Base-by-base conservation (phyloP, 2,329 filamentous ascomycete species). In the Colletotrichum spinosum region DNA sequence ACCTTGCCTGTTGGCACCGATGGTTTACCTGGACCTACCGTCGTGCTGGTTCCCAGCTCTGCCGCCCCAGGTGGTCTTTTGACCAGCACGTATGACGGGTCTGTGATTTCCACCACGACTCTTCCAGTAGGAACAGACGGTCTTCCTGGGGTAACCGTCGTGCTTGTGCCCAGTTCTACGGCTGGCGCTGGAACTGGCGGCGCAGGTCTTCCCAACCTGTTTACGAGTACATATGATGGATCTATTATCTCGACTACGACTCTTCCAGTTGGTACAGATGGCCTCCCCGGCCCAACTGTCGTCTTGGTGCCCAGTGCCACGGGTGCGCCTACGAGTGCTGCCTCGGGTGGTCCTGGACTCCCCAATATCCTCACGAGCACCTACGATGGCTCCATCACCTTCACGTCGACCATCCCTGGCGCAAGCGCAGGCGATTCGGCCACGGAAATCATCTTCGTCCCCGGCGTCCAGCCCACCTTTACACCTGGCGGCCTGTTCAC, bases 181-280 rank as follows among this genome's bases (percentile, higher is more conserved):
- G 51, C 8, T 33, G 13, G 25, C 25, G 25, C 25, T 41, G 17
- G 17, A 0, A 9, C 38, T 41, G 15, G 12, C 12, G 25, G 2
- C 12, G 41, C n/a, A 25, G 38, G 11, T 58, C n/a, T 37, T 53
- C 6, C 8, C 1, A 34, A 35, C 15, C 34, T 56, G 4, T 39
- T 56, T n/a, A 60, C 52, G 4, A 61, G 58, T 33, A 61, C 58
- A 2, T 61, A 61, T 25, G 58, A 41, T 9, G 51, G 58, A 11
- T 61, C 58, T 3, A 17, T 61, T n/a, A 61, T 52, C 1, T 34
- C 42, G 12, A 61, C 58, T 2, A 41, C 58, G 1, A 56, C 52
- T 0, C 10, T 61, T 33, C 25, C 38, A 6, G 37, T 33, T 3
- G 55, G 55, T 5, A 35, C 55, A 7, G 49, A 46, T 2, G 55